These are phyloP conservation scores for Chaetomium strumarium DNA, from an alignment of 2,329 filamentous ascomycete genomes.

Conservation along the genomic window DNA sequence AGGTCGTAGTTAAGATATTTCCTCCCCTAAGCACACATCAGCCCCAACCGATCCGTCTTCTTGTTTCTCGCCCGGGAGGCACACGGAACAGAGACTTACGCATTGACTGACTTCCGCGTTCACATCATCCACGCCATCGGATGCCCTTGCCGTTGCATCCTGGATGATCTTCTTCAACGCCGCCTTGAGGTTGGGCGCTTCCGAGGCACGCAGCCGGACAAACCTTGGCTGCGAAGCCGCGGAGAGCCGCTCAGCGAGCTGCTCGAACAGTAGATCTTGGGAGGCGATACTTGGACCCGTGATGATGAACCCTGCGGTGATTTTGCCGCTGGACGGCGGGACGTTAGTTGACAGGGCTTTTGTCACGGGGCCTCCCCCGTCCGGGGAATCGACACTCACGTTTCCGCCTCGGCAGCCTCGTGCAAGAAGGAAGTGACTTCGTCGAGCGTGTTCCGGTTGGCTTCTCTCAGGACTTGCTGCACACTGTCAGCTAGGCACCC, in stretches of 20 bases:
- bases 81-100: slow-evolving; percentile 34
- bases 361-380: background rate
- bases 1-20: slow-evolving; percentile 74
- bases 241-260: slow-evolving; percentile 55
- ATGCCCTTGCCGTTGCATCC: slow-evolving; percentile 47
- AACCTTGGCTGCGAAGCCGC: slow-evolving; percentile 47
- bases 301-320: slow-evolving; percentile 67
- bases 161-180: slow-evolving; percentile 67
- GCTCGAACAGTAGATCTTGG: slow-evolving; percentile 66
- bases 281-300: slow-evolving; percentile 74
- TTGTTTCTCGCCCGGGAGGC: background rate
- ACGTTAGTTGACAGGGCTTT: background rate
- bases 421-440: slow-evolving; percentile 52
- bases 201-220: slow-evolving; percentile 61
- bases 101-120: slow-evolving; percentile 41
- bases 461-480: slow-evolving; percentile 51
- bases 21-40: slow-evolving; percentile 41
- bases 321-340: slow-evolving; percentile 35
- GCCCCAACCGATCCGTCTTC: background rate
- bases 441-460: slow-evolving; percentile 55
- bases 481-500: background rate
- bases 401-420: slow-evolving; percentile 30
- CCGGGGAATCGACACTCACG: slow-evolving; percentile 14
- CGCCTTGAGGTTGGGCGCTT: slow-evolving; percentile 68
- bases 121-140: slow-evolving; percentile 48